Conservation (phyloP, 306 rosid species). For the Alnus glutinosa region DNA sequence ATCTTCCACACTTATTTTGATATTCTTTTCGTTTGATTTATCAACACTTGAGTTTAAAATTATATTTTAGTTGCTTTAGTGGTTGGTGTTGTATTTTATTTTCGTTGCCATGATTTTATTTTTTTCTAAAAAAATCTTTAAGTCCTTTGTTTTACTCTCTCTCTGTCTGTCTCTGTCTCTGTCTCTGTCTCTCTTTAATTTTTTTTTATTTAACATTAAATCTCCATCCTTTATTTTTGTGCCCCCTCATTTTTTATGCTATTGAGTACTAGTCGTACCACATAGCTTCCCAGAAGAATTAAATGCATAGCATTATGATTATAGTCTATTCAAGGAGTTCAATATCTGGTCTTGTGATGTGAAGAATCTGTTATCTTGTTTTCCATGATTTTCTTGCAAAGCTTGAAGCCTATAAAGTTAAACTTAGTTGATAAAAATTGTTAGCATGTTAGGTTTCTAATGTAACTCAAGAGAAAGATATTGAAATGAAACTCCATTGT, state of each 20-base stretch:
- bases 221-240: background rate
- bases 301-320: background rate
- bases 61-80: background rate
- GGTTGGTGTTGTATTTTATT: background rate
- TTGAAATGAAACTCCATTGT: conserved; percentile 16
- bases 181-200: too few relatives aligned
- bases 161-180: too few relatives aligned
- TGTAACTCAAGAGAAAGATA: conserved; percentile 20
- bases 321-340: background rate
- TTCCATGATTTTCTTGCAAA: conserved; percentile 1
- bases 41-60: conserved; percentile 20
- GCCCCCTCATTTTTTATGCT: background rate
- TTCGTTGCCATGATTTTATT: background rate
- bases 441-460: conserved; percentile 13
- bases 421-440: background rate
- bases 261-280: background rate
- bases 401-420: conserved; percentile 3
- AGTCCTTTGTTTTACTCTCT: background rate
- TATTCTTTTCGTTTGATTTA: conserved; percentile 26
- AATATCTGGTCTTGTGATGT: conserved; percentile 13
- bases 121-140: background rate
- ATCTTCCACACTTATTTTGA: conserved; percentile 15
- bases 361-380: conserved; percentile 18
- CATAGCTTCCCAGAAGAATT: background rate
- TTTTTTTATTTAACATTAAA: background rate